phyloP scores from a whole-genome alignment of 768 basidiomycete genomes.

The Tricholoma bakamatsutake region DNA sequence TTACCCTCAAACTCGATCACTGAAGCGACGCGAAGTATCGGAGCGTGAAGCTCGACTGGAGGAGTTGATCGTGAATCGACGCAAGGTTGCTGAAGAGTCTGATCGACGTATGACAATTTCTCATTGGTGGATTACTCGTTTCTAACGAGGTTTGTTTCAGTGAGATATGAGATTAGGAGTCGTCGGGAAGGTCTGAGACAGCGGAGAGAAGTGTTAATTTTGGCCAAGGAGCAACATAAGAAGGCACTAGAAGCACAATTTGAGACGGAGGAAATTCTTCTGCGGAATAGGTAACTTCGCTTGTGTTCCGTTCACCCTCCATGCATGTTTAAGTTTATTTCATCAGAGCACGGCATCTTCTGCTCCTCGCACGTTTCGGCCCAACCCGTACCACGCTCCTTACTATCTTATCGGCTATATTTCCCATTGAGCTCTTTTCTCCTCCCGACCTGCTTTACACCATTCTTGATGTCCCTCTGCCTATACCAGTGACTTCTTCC shows the following conservation, averaged over 20 bases:
- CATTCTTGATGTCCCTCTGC: conserved; percentile 83
- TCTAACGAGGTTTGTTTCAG: conserved; percentile 17
- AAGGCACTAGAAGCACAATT: conserved; percentile 21
- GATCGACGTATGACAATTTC: conserved; percentile 40
- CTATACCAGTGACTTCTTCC: conserved; percentile 67
- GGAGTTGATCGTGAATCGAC: conserved; percentile 39
- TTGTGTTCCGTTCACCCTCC: neutral
- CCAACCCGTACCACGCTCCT: conserved; percentile 60
- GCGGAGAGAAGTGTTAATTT: conserved; percentile 40
- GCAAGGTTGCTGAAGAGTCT: conserved; percentile 35
- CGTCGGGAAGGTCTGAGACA: conserved; percentile 32
- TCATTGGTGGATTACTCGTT: neutral
- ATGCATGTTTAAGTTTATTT: conserved; percentile 13
- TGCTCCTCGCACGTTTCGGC: conserved; percentile 43
- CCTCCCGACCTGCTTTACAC: conserved; percentile 85
- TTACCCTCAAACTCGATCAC: conserved; percentile 21
- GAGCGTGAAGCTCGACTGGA: conserved; percentile 55
- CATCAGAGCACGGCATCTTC: conserved; percentile 40
- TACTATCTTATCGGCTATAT: conserved; percentile 68
- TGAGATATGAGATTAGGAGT: conserved; percentile 23
- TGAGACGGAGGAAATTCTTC: conserved; percentile 26
- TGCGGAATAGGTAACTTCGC: conserved; percentile 30
- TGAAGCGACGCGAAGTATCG: conserved; percentile 62
- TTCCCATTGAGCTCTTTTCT: conserved; percentile 84
- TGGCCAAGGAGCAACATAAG: conserved; percentile 35